phyloP scores from a whole-genome alignment of 1,139 yeast genomes.

The Taiozyma sp. region DNA sequence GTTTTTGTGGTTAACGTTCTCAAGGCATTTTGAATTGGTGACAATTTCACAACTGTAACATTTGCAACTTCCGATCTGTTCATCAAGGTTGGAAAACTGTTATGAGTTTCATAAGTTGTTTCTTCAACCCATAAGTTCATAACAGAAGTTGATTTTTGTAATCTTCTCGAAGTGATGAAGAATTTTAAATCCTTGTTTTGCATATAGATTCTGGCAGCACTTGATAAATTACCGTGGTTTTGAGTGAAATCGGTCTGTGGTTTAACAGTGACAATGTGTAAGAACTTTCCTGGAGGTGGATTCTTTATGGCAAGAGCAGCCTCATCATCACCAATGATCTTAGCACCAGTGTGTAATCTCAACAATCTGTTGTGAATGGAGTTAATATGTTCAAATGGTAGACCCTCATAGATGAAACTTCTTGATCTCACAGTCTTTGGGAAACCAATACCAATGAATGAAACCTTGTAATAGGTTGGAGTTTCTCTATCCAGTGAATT shows the following conservation, averaged over 20 bases:
- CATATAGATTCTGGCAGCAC: slow-evolving; percentile 63
- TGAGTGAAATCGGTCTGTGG: slow-evolving; percentile 54
- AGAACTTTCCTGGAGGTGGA: slow-evolving; percentile 63
- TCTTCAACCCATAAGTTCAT: slow-evolving; percentile 87
- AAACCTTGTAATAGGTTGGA: slow-evolving; percentile 76
- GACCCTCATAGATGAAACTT: slow-evolving; percentile 78
- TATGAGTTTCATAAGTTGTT: slow-evolving; percentile 66
- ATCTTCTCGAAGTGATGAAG: slow-evolving; percentile 63
- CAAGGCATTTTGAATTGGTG: slow-evolving; percentile 85
- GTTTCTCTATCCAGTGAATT: slow-evolving; percentile 68
- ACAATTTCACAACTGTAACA: slow-evolving; percentile 49
- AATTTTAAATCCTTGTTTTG: slow-evolving; percentile 65
- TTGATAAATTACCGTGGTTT: slow-evolving; percentile 31
- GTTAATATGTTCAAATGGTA: slow-evolving; percentile 82
- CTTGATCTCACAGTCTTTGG: slow-evolving; percentile 72
- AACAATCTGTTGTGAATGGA: slow-evolving; percentile 75
- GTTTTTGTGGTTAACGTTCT: slow-evolving; percentile 62
- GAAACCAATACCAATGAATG: slow-evolving; percentile 82
- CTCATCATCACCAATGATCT: slow-evolving; percentile 64
- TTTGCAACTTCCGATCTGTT: slow-evolving; percentile 69
- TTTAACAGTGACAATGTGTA: slow-evolving; percentile 68
- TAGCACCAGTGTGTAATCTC: slow-evolving; percentile 78
- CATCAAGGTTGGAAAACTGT: slow-evolving; percentile 85
- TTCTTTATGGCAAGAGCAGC: slow-evolving; percentile 43
- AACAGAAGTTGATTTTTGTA: slow-evolving; percentile 72